Conservation (phyloP, 2,329 filamentous ascomycete genomes). For the Microthyrium microscopicum region DNA sequence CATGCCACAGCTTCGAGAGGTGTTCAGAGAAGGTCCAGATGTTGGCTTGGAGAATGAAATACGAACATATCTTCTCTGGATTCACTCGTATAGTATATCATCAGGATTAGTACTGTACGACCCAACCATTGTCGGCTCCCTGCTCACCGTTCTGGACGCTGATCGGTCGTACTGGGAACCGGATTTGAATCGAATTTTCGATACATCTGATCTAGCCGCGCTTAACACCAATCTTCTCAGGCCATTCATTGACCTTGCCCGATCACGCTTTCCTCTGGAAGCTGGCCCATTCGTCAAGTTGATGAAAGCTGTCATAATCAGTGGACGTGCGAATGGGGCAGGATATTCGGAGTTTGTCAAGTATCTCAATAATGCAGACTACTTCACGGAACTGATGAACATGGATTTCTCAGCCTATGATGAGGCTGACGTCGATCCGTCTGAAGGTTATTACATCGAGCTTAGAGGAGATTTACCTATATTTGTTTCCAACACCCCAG, state of each 20-base stretch:
- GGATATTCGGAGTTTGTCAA: not conserved
- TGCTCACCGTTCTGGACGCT: conserved; percentile 4
- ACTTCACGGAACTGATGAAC: conserved; percentile 2
- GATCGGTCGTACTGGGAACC: conserved; percentile 7
- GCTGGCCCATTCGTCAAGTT: conserved; percentile 1
- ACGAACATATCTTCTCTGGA: conserved; percentile 10
- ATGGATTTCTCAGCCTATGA: conserved; percentile 3
- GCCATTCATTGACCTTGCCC: conserved; percentile 3
- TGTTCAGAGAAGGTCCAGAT: not conserved
- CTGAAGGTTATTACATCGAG: conserved; percentile 1
- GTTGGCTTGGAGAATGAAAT: not conserved
- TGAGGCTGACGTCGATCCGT: conserved; percentile 7
- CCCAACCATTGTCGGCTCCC: conserved; percentile 1
- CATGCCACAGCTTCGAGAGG: not conserved
- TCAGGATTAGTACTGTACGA: conserved; percentile 4
- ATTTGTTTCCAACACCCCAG: conserved; percentile 36
- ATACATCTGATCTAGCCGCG: not conserved
- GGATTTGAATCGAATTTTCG: not conserved
- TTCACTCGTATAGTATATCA: not conserved
- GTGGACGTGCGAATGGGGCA: not conserved
- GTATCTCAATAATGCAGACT: not conserved
- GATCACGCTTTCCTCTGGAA: conserved; percentile 5
- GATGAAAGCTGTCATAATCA: conserved; percentile 3
- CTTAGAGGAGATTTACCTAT: conserved; percentile 37
- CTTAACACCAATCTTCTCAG: not conserved